phyloP scores from a whole-genome alignment of 495 filamentous ascomycete species.

The Tuber calosporum region DNA sequence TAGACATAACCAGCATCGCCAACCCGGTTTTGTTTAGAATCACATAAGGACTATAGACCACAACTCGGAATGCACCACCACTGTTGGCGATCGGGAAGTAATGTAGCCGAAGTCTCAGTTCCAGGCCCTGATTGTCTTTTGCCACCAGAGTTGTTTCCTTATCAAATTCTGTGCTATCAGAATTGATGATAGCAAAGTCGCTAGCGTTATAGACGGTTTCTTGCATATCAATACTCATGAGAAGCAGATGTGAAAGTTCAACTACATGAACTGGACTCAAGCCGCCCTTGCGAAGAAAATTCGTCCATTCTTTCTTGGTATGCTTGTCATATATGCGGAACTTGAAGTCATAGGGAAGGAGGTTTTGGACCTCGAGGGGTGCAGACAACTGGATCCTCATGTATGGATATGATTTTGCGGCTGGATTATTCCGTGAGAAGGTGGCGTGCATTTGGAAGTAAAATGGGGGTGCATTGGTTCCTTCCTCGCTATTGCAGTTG shows the following conservation, averaged over 20 bases:
- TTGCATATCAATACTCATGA: conserved; percentile 91
- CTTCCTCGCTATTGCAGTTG: conserved; percentile 75
- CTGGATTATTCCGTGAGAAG: conserved; percentile 70
- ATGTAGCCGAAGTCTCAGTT: conserved; percentile 75
- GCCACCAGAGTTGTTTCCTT: conserved; percentile 72
- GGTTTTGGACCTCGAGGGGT: conserved; percentile 86
- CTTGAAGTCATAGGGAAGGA: conserved; percentile 96
- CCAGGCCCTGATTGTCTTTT: conserved; percentile 72
- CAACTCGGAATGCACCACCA: conserved; percentile 92
- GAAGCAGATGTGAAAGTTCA: conserved; percentile 82
- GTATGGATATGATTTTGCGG: conserved; percentile 80
- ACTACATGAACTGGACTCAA: conserved; percentile 96
- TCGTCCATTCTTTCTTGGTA: conserved; percentile 96
- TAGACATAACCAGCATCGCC: conserved; percentile 79
- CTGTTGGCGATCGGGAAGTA: conserved; percentile 89
- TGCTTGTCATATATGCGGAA: conserved; percentile 98
- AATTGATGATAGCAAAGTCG: conserved; percentile 94
- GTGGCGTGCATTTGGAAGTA: conserved; percentile 90
- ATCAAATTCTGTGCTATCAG: conserved; percentile 74
- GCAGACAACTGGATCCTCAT: conserved; percentile 87
- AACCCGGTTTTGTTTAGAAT: conserved; percentile 92
- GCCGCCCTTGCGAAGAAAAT: conserved; percentile 91
- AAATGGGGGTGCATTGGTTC: conserved; percentile 70
- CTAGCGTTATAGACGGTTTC: conserved; percentile 90
- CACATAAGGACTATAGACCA: conserved; percentile 86